Evolutionary conservation across 345 rosid species (phyloP).

Genomic region (Acer saccharum): DNA sequence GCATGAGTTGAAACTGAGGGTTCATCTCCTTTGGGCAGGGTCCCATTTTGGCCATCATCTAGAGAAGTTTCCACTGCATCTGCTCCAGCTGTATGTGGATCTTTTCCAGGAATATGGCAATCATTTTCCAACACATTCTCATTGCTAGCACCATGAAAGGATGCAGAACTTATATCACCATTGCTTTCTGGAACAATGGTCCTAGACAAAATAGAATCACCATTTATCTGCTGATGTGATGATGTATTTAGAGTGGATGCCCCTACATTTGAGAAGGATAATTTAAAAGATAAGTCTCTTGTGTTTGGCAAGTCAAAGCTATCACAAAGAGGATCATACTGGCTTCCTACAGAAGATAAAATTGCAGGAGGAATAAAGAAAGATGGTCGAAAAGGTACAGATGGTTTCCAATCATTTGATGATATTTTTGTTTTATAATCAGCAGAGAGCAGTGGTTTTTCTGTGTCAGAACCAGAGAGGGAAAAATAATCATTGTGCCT

Average conservation of each 20-base stretch:
- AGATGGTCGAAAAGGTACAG: constrained; percentile 80
- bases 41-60: constrained; percentile 44
- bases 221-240: constrained; percentile 37
- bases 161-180: constrained; percentile 50
- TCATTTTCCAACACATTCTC: constrained; percentile 41
- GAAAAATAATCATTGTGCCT: constrained; percentile 12
- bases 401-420: constrained; percentile 85
- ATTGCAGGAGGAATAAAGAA: constrained; percentile 47
- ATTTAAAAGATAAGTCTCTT: constrained; percentile 37
- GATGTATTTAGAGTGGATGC: constrained; percentile 12
- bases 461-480: constrained; percentile 43
- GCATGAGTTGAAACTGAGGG: constrained; percentile 41
- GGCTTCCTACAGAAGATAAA: constrained; percentile 52
- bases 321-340: constrained; percentile 68
- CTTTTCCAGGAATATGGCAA: constrained; percentile 35
- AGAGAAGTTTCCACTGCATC: constrained; percentile 51
- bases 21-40: constrained; percentile 46
- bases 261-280: constrained; percentile 10
- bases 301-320: constrained; percentile 43
- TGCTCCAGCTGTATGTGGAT: constrained; percentile 31
- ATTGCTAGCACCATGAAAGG: constrained; percentile 37
- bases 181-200: constrained; percentile 31
- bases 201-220: constrained; percentile 31
- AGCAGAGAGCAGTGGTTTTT: constrained; percentile 27
- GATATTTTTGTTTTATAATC: constrained; percentile 41